Evolutionary conservation across 441 rosid species (phyloP).

Genomic region (Syzygium malaccense): DNA sequence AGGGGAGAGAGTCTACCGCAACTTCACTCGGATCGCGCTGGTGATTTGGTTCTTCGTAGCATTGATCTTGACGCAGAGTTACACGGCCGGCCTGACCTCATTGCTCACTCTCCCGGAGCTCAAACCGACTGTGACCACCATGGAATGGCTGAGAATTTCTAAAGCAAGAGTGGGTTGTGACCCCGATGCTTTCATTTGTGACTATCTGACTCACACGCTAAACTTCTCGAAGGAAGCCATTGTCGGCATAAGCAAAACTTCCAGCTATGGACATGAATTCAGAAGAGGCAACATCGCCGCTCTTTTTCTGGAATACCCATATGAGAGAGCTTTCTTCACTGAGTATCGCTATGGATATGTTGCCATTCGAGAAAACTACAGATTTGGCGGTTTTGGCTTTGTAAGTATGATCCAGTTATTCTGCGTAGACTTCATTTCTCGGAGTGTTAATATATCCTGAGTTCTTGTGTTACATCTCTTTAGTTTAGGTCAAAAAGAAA

Average conservation of each 20-base stretch:
- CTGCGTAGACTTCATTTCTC: not conserved
- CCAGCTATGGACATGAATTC: slow-evolving; percentile 11
- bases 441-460: not conserved
- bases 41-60: slow-evolving; percentile 26
- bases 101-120: slow-evolving; percentile 19
- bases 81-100: slow-evolving; percentile 21
- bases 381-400: slow-evolving; percentile 27
- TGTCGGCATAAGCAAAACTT: slow-evolving; percentile 3
- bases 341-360: slow-evolving; percentile 25
- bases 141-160: slow-evolving; percentile 17
- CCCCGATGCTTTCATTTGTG: slow-evolving; percentile 19
- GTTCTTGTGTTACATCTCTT: not conserved
- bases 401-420: not conserved
- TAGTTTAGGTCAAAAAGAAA: not conserved
- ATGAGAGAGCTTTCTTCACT: slow-evolving; percentile 22
- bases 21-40: slow-evolving; percentile 16
- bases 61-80: slow-evolving; percentile 13
- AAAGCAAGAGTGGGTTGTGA: slow-evolving; percentile 24
- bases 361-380: slow-evolving; percentile 8
- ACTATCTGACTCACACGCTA: slow-evolving; percentile 13
- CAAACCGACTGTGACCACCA: slow-evolving; percentile 14
- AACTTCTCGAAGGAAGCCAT: slow-evolving; percentile 2
- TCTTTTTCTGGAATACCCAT: slow-evolving; percentile 24
- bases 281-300: slow-evolving; percentile 14
- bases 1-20: slow-evolving; percentile 17